Base-by-base conservation (phyloP, 2,329 filamentous ascomycete genomes). In the Beauveria asiatica region DNA sequence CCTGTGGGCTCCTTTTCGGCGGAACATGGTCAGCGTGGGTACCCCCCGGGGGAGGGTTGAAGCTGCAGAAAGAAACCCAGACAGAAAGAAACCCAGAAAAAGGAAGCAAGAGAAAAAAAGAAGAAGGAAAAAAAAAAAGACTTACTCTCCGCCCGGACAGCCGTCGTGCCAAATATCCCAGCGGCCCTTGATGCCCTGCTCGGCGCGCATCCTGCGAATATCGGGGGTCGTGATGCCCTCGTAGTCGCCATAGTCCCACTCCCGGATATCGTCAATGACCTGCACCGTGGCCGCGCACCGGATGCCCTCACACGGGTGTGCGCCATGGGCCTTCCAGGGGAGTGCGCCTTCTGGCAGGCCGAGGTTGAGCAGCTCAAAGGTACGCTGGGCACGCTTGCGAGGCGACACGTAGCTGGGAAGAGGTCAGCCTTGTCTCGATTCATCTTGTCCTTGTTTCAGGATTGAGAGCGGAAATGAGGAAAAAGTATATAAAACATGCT, bases 131-230 rank as follows among this genome's bases (percentile, higher is more conserved):
- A n/a, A 19, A 17, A 44, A 8, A 8, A 27, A 30, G n/a, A 80
- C 84, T 72, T 74, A 89, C 87, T 96, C 91, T 71, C 92, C 92
- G 3, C 86, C 89, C 1, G 87, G 88, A 73, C 91, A 96, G 0
- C 91, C 91, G 70, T 95, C 90, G n/a, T 77, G 79, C 91, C 91
- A 96, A 64, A 96, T 95, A 74, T 94, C 88, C 90, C 90, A 95
- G 25, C 75, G 72, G 4, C 76, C 23, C 1, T 42, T 65, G 21
- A 81, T 75, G 8, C 88, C 89, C 61, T 83, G 76, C 67, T 80
- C 76, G 62, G 75, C 78, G 55, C 82, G 81, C 65, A 76, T 68
- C 57, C 79, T 78, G 55, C 82, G 78, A 69, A 95, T 95, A 65
- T 90, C 79, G 17, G 79, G 74, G 63, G 81, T 87, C 41, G 88